These are phyloP conservation scores for Globisporangium viniferum DNA, from an alignment of 352 stramenopile species.

Conservation along the genomic window DNA sequence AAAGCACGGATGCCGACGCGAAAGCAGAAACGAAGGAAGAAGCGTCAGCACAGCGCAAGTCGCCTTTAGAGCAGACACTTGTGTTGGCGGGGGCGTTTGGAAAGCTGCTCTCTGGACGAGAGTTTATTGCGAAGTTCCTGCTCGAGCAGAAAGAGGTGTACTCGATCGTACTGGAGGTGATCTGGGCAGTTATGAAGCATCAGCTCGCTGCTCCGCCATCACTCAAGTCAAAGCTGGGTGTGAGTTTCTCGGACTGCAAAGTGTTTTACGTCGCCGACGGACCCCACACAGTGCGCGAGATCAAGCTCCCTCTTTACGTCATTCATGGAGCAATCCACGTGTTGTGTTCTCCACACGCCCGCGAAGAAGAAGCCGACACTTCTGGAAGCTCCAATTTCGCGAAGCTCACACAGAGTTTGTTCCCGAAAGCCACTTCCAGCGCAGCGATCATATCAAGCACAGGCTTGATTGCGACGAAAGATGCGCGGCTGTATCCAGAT, in stretches of 20 bases:
- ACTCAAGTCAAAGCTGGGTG: constrained; percentile 43
- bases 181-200: constrained; percentile 65
- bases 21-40: background rate
- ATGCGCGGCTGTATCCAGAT: constrained; percentile 64
- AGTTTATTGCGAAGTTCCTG: constrained; percentile 63
- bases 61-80: constrained; percentile 49
- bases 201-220: constrained; percentile 55
- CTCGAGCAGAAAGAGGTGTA: constrained; percentile 59
- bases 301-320: constrained; percentile 65
- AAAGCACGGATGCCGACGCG: constrained; percentile 15
- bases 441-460: constrained; percentile 58
- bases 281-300: constrained; percentile 63
- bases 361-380: constrained; percentile 16
- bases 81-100: constrained; percentile 65
- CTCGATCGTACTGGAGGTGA: constrained; percentile 58
- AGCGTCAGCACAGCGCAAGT: constrained; percentile 20
- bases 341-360: constrained; percentile 51
- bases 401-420: constrained; percentile 59
- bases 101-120: constrained; percentile 55
- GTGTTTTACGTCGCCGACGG: constrained; percentile 75
- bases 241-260: constrained; percentile 75
- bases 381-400: constrained; percentile 19
- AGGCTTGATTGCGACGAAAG: constrained; percentile 74
- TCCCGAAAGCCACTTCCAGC: constrained; percentile 50
- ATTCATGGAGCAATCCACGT: constrained; percentile 71